Evolutionary conservation across 2,329 filamentous ascomycete genomes (phyloP).

Genomic region (Calonectria hongkongensis): DNA sequence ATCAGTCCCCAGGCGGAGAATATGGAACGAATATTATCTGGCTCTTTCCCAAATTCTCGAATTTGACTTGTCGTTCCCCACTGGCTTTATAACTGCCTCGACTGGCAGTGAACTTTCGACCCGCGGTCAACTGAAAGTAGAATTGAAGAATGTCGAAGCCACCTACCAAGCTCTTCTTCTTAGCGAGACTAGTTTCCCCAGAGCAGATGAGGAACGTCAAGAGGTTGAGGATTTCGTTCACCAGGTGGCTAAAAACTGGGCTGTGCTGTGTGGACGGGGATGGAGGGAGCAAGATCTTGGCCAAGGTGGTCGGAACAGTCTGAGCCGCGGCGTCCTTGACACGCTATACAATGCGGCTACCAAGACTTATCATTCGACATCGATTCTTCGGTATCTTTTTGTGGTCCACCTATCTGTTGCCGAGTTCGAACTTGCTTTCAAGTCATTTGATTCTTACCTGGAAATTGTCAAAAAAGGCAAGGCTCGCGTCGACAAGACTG

Average conservation of each 20-base stretch:
- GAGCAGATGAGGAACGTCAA: conserved; percentile 84
- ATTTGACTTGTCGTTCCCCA: conserved; percentile 76
- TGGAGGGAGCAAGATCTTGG: conserved; percentile 90
- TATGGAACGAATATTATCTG: conserved; percentile 92
- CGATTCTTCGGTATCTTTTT: conserved; percentile 90
- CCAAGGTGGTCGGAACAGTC: conserved; percentile 83
- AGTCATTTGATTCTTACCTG: conserved; percentile 93
- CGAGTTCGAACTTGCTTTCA: conserved; percentile 93
- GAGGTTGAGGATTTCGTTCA: conserved; percentile 90
- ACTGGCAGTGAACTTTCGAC: conserved; percentile 70
- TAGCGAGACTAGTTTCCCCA: conserved; percentile 87
- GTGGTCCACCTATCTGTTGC: conserved; percentile 90
- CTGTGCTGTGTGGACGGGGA: conserved; percentile 83
- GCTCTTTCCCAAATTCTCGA: conserved; percentile 86
- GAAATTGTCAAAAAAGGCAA: conserved; percentile 91
- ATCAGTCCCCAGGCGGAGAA: conserved; percentile 76
- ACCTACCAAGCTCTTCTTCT: conserved; percentile 88
- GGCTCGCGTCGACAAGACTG: conserved; percentile 86
- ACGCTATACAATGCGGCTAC: conserved; percentile 92
- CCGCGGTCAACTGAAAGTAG: conserved; percentile 80
- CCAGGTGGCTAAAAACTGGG: conserved; percentile 89
- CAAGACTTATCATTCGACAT: conserved; percentile 96
- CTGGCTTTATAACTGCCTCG: conserved; percentile 64
- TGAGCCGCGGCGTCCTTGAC: conserved; percentile 87
- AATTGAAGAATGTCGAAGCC: conserved; percentile 86